phyloP scores from a whole-genome alignment of 1,284 basidiomycete species.

The Puccinia brachypodii region DNA sequence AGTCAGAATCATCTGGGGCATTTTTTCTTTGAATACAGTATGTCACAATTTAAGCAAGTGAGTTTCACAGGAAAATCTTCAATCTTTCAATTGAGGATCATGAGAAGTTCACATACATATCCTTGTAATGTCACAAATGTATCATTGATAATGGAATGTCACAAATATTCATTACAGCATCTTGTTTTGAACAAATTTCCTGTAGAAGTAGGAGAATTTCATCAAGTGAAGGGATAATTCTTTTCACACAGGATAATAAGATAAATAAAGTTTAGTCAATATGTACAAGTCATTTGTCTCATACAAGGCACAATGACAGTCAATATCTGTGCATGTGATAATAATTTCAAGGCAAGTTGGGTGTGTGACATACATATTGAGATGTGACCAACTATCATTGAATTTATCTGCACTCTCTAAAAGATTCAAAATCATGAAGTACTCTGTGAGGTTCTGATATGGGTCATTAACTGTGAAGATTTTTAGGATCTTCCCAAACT shows the following conservation, averaged over 20 bases:
- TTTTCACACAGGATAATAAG: background rate
- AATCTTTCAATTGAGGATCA: too few relatives aligned
- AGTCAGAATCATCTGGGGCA: too few relatives aligned
- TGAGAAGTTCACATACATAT: too few relatives aligned
- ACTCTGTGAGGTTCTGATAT: background rate
- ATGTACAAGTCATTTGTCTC: background rate
- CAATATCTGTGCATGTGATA: conserved; percentile 20
- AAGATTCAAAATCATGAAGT: background rate
- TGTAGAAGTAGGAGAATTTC: background rate
- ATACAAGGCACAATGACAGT: conserved; percentile 7
- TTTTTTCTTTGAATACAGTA: too few relatives aligned
- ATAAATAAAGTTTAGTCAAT: background rate
- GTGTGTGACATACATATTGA: background rate
- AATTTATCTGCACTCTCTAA: background rate
- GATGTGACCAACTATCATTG: background rate
- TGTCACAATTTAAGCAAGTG: too few relatives aligned
- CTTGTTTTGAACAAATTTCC: too few relatives aligned
- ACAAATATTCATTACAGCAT: background rate
- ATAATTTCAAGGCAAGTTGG: background rate
- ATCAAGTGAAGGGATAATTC: background rate
- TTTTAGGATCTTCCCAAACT: background rate
- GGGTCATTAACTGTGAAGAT: conserved; percentile 8
- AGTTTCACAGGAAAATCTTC: too few relatives aligned
- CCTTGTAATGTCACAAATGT: too few relatives aligned
- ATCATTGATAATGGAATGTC: background rate